phyloP scores from a whole-genome alignment of 805 yeast species.

The Wickerhamiella allomyrinae region DNA sequence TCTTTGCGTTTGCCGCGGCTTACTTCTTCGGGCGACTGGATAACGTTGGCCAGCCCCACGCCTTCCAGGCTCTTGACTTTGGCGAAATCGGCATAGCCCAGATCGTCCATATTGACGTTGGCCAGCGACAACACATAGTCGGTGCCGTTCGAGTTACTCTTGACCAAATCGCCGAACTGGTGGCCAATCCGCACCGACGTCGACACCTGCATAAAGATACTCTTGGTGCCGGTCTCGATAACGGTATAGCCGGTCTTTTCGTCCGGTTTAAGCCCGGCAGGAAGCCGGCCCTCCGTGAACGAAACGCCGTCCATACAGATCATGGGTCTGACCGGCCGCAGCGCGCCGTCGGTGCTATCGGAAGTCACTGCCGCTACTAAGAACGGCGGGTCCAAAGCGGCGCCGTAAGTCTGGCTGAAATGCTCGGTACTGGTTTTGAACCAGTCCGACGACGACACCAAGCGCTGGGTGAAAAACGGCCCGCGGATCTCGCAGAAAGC shows the following conservation, averaged over 20 bases:
- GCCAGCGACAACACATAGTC: conserved; percentile 55
- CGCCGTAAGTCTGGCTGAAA: conserved; percentile 53
- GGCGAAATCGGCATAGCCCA: conserved; percentile 82
- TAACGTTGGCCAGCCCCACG: conserved; percentile 58
- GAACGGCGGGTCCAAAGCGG: conserved; percentile 56
- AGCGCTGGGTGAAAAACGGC: conserved; percentile 6
- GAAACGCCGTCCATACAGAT: conserved; percentile 65
- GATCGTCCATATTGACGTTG: conserved; percentile 55
- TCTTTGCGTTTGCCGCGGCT: conserved; percentile 35
- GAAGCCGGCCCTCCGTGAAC: conserved; percentile 72
- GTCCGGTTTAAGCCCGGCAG: conserved; percentile 39
- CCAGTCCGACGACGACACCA: conserved; percentile 41
- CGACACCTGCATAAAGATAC: conserved; percentile 74
- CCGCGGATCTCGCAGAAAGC: conserved; percentile 44
- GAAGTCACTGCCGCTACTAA: conserved; percentile 48
- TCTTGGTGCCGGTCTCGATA: conserved; percentile 53
- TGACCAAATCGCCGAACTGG: conserved; percentile 68
- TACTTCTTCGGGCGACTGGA: conserved; percentile 38
- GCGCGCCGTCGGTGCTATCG: conserved; percentile 25
- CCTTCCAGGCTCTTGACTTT: conserved; percentile 76
- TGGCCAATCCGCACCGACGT: conserved; percentile 35
- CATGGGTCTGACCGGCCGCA: conserved; percentile 44
- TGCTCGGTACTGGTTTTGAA: conserved; percentile 31
- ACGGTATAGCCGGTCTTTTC: conserved; percentile 65
- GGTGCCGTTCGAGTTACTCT: conserved; percentile 87